Evolutionary conservation across 2,329 filamentous ascomycete species (phyloP).

Genomic region (Claviceps fusiformis): DNA sequence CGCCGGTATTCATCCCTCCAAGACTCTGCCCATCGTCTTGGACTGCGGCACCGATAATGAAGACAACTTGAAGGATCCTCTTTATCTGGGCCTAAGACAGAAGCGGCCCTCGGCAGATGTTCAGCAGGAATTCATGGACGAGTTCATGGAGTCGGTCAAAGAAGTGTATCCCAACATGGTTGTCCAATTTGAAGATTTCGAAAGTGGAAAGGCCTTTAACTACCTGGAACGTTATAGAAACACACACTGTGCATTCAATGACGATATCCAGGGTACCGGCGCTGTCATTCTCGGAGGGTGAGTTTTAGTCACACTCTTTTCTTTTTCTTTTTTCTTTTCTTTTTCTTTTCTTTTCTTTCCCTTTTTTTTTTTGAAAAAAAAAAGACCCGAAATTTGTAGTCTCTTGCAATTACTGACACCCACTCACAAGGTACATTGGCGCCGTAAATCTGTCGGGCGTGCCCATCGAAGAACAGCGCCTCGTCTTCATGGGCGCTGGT

Average conservation of each 20-base stretch:
- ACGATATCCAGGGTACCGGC: constrained; percentile 95
- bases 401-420: constrained; percentile 34
- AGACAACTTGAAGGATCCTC: constrained; percentile 49
- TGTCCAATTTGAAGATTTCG: constrained; percentile 96
- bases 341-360: neutral
- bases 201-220: constrained; percentile 81
- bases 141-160: constrained; percentile 85
- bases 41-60: constrained; percentile 56
- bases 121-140: constrained; percentile 87
- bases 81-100: constrained; percentile 82
- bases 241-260: constrained; percentile 92
- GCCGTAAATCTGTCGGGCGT: constrained; percentile 76
- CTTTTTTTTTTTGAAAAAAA: neutral
- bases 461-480: constrained; percentile 76
- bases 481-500: constrained; percentile 92
- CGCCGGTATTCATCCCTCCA: constrained; percentile 83
- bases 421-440: constrained; percentile 45
- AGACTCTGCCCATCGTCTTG: constrained; percentile 59
- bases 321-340: no score
- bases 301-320: constrained; percentile 17
- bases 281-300: constrained; percentile 82
- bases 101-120: constrained; percentile 66
- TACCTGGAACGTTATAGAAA: constrained; percentile 83
- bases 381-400: neutral
- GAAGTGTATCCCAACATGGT: constrained; percentile 56